Percentiles rank a stretch among this genome's conserved stretches.
Evolutionary conservation across 2,329 filamentous ascomycete genomes (phyloP).

Genomic region (Claviceps pazoutovae): DNA sequence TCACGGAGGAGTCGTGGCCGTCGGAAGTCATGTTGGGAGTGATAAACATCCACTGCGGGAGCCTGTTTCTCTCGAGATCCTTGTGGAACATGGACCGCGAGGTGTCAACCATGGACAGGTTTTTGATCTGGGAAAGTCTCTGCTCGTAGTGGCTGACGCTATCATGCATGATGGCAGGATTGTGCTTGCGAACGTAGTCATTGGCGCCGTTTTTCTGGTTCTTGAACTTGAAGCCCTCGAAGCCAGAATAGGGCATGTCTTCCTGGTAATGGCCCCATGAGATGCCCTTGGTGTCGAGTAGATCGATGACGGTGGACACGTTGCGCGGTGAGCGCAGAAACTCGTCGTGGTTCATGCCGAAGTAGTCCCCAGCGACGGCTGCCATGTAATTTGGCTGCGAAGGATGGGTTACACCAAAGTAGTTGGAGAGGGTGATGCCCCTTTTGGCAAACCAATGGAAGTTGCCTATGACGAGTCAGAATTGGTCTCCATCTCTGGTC

Average conservation of each 20-base stretch:
- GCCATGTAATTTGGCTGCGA: constrained; percentile 67
- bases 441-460: constrained; percentile 15
- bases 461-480: constrained; percentile 10
- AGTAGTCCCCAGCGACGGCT: constrained; percentile 55
- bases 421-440: constrained; percentile 20
- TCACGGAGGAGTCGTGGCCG: constrained; percentile 61
- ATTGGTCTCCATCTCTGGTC: too few species aligned
- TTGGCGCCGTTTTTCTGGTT: constrained; percentile 54
- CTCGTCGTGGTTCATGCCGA: constrained; percentile 56
- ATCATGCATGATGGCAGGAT: constrained; percentile 52
- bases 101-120: constrained; percentile 33
- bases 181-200: constrained; percentile 76
- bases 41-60: constrained; percentile 62
- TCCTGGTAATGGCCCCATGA: constrained; percentile 65
- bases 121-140: constrained; percentile 59
- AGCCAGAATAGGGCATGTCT: constrained; percentile 62
- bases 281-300: constrained; percentile 51
- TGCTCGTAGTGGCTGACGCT: constrained; percentile 43
- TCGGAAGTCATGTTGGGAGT: constrained; percentile 65
- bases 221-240: constrained; percentile 47
- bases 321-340: constrained; percentile 45
- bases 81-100: constrained; percentile 45
- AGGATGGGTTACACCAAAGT: constrained; percentile 54
- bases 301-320: constrained; percentile 52
- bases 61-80: constrained; percentile 46